Evolutionary conservation across 208 protist species (phyloP).

Genomic region (Crithidia brevicula): DNA sequence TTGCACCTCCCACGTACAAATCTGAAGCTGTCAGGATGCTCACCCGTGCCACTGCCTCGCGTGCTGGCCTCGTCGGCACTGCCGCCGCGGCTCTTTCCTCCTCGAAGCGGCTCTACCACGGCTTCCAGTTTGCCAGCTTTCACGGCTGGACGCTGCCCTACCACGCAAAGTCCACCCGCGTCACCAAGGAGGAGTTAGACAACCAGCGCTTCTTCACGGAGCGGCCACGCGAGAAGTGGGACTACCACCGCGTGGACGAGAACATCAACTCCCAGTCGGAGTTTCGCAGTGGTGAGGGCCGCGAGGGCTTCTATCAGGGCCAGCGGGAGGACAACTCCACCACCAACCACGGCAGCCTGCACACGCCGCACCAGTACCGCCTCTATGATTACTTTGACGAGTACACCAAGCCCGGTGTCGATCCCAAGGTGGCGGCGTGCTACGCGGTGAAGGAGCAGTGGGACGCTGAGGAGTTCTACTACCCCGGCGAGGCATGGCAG

Average conservation of each 20-base stretch:
- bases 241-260: conserved; percentile 89
- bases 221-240: conserved; percentile 73
- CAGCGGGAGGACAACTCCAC: conserved; percentile 83
- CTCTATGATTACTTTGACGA: conserved; percentile 92
- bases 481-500: conserved; percentile 87
- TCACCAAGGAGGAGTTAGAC: conserved; percentile 82
- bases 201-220: conserved; percentile 72
- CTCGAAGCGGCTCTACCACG: conserved; percentile 45
- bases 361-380: conserved; percentile 83
- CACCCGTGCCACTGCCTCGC: background rate
- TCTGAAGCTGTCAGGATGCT: conserved; percentile 1
- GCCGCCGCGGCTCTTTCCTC: background rate
- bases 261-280: conserved; percentile 89
- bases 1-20: background rate
- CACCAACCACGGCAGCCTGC: conserved; percentile 61
- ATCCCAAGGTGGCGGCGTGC: conserved; percentile 75
- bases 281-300: conserved; percentile 67
- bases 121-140: conserved; percentile 79
- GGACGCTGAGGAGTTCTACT: conserved; percentile 90
- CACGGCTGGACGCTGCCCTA: conserved; percentile 86
- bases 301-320: conserved; percentile 76
- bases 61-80: background rate
- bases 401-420: conserved; percentile 85
- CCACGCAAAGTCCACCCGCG: conserved; percentile 40
- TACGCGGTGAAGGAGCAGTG: conserved; percentile 89